A percentile compares a stretch with the other conserved stretches of the same genome.
These are phyloP conservation scores for Obelidium mucronatum DNA, from an alignment of 192 early-diverging fungal genomes.

Conservation along the genomic window DNA sequence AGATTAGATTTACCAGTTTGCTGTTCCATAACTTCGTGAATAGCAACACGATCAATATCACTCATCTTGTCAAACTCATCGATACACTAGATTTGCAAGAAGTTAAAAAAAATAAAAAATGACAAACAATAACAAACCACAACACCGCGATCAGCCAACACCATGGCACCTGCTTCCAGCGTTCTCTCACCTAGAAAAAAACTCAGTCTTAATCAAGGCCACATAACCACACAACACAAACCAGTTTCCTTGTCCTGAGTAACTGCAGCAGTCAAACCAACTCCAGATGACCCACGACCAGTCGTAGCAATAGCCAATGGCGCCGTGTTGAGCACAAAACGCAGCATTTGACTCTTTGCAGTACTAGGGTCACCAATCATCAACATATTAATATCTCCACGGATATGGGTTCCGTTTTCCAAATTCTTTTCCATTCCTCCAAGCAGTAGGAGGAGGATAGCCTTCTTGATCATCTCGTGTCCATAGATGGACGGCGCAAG, in stretches of 20 bases:
- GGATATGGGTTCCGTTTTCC: constrained; percentile 91
- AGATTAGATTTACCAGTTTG: constrained; percentile 81
- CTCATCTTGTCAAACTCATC: constrained; percentile 99
- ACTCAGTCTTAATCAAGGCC: background rate
- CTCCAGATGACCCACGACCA: constrained; percentile 94
- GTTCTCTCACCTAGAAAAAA: constrained; percentile 77
- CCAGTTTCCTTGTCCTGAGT: constrained; percentile 91
- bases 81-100: too few relatives aligned
- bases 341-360: constrained; percentile 97
- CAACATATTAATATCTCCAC: constrained; percentile 95
- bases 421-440: constrained; percentile 95
- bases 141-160: constrained; percentile 94
- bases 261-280: constrained; percentile 97
- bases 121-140: too few relatives aligned
- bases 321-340: constrained; percentile 94
- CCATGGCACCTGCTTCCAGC: constrained; percentile 98
- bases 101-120: too few relatives aligned
- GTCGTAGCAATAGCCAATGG: constrained; percentile 97
- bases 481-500: constrained; percentile 83
- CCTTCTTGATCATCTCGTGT: constrained; percentile 72
- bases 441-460: constrained; percentile 84
- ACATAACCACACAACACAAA: constrained; percentile 14
- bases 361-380: constrained; percentile 99
- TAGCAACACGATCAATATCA: constrained; percentile 95
- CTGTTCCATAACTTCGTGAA: constrained; percentile 99